A percentile compares a stretch with the other conserved stretches of the same genome.
phyloP scores from a whole-genome alignment of 2,329 filamentous ascomycete species.

The Lachnellula hyalina region DNA sequence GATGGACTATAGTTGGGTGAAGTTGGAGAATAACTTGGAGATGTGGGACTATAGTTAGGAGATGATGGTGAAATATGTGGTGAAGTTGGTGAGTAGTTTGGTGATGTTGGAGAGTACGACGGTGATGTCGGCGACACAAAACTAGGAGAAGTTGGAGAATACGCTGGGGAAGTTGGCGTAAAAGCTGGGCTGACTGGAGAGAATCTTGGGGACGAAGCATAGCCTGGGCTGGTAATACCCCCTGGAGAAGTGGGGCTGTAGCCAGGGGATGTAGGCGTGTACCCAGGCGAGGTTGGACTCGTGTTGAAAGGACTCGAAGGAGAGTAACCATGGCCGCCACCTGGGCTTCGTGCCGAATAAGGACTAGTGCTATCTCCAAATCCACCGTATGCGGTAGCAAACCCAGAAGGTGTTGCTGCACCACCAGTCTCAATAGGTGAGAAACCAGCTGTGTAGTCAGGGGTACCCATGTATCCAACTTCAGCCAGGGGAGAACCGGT shows the following conservation, averaged over 20 bases:
- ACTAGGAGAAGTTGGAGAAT: constrained; percentile 32
- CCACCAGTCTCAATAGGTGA: constrained; percentile 73
- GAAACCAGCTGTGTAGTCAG: constrained; percentile 56
- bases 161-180: constrained; percentile 31
- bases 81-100: constrained; percentile 66
- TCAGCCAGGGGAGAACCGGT: constrained; percentile 74
- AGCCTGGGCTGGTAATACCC: constrained; percentile 48
- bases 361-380: constrained; percentile 59
- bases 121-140: constrained; percentile 60
- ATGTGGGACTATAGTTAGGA: constrained; percentile 43
- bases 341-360: constrained; percentile 61
- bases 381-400: constrained; percentile 52
- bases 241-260: constrained; percentile 49
- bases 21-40: constrained; percentile 32
- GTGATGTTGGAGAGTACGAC: constrained; percentile 71
- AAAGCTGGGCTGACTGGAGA: constrained; percentile 55
- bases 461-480: constrained; percentile 60
- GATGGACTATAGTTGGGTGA: constrained; percentile 27
- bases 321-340: constrained; percentile 53
- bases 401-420: constrained; percentile 65
- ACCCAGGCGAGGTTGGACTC: constrained; percentile 47
- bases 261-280: constrained; percentile 28
- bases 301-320: constrained; percentile 55
- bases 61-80: constrained; percentile 36
- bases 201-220: constrained; percentile 41